Evolutionary conservation across 305 asterid species (phyloP).

Genomic region (Solanum aculeatissimum): DNA sequence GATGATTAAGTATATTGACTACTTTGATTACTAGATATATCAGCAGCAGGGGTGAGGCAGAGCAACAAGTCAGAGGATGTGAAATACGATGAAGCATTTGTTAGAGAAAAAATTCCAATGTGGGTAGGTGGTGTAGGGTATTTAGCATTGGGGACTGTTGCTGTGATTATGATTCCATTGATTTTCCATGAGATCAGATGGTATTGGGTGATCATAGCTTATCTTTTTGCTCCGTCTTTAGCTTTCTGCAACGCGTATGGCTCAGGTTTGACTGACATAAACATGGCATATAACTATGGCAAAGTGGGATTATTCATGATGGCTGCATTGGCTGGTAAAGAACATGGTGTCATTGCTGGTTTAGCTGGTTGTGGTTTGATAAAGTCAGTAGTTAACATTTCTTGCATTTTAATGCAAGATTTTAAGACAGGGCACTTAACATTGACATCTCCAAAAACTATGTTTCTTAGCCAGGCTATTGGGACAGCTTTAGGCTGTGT

Average conservation of each 20-base stretch:
- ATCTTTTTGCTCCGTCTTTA: slow-evolving; percentile 54
- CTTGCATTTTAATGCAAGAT: slow-evolving; percentile 68
- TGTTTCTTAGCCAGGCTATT: slow-evolving; percentile 61
- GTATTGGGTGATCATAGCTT: slow-evolving; percentile 58
- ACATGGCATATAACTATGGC: slow-evolving; percentile 78
- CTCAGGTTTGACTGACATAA: slow-evolving; percentile 70
- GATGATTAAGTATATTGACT: neutral
- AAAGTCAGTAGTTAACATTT: slow-evolving; percentile 54
- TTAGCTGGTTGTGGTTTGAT: slow-evolving; percentile 62
- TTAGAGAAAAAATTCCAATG: slow-evolving; percentile 48
- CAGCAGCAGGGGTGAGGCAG: slow-evolving; percentile 10
- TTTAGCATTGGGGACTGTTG: slow-evolving; percentile 22
- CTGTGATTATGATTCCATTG: slow-evolving; percentile 43
- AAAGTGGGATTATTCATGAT: slow-evolving; percentile 67
- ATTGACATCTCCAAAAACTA: slow-evolving; percentile 49
- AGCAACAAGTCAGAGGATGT: slow-evolving; percentile 6
- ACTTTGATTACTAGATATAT: neutral
- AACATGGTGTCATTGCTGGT: slow-evolving; percentile 64
- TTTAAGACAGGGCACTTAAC: slow-evolving; percentile 72
- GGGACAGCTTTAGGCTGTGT: slow-evolving; percentile 70
- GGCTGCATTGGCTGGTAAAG: slow-evolving; percentile 65
- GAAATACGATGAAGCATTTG: slow-evolving; percentile 34
- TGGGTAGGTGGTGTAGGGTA: slow-evolving; percentile 54
- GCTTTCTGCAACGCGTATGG: slow-evolving; percentile 91
- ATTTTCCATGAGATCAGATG: slow-evolving; percentile 62